phyloP scores from a whole-genome alignment of 202 grass and related monocot species.

The Zizania palustris region DNA sequence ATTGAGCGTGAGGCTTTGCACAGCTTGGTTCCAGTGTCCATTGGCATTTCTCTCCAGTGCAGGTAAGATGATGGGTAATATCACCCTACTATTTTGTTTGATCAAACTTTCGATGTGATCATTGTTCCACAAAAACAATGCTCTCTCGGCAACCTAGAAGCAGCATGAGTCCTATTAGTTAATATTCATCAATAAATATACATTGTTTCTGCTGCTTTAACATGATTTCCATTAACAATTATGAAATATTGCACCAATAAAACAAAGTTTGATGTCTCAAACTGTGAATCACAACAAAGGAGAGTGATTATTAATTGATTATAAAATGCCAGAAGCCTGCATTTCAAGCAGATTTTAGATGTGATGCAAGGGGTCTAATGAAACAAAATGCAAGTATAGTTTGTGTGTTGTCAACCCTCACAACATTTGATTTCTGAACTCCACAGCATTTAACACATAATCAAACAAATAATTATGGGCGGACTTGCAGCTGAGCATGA shows the following conservation, averaged over 20 bases:
- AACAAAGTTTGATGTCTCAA: background rate
- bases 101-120: slow-evolving; percentile 73
- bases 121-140: slow-evolving; percentile 91
- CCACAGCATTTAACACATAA: background rate
- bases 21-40: slow-evolving; percentile 82
- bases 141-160: slow-evolving; percentile 81
- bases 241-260: slow-evolving; percentile 19
- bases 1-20: slow-evolving; percentile 85
- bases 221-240: slow-evolving; percentile 12
- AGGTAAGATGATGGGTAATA: slow-evolving; percentile 80
- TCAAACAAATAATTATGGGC: background rate
- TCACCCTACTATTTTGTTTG: slow-evolving; percentile 80
- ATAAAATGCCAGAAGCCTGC: slow-evolving; percentile 2
- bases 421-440: background rate
- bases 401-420: background rate
- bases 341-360: slow-evolving; percentile 3
- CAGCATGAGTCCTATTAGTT: slow-evolving; percentile 30
- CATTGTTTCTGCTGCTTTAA: background rate
- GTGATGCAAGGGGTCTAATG: background rate
- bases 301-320: background rate
- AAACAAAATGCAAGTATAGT: slow-evolving; percentile 17
- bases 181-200: slow-evolving; percentile 16
- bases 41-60: slow-evolving; percentile 72
- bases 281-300: slow-evolving; percentile 1
- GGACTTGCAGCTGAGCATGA: background rate